Evolutionary conservation across 345 rosid genomes (phyloP).

Genomic region (Salix arbutifolia): DNA sequence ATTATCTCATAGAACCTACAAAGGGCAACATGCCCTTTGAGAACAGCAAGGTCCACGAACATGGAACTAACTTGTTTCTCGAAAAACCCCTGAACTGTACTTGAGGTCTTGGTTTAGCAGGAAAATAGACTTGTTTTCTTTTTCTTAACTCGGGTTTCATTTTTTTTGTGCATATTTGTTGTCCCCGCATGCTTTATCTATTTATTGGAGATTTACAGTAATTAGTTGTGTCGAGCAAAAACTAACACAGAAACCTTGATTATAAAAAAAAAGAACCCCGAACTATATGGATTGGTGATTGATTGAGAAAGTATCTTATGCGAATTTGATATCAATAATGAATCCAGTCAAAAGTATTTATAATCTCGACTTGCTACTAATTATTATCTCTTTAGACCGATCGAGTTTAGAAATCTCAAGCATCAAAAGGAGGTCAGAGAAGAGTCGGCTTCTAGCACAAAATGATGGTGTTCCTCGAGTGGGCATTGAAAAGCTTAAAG

Average conservation of each 20-base stretch:
- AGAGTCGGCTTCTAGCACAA: constrained; percentile 39
- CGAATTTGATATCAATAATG: not conserved
- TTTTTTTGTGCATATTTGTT: no score
- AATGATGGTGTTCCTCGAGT: constrained; percentile 76
- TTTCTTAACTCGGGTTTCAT: accelerated
- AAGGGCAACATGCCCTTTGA: no score
- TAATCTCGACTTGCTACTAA: constrained; percentile 23
- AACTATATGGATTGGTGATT: no score
- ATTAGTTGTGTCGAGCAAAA: accelerated
- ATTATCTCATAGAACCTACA: no score
- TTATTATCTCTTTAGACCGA: constrained; percentile 26
- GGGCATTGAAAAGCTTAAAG: constrained; percentile 37
- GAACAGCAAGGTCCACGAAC: no score
- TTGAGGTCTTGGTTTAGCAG: no score
- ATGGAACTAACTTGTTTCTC: no score
- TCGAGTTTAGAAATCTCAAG: constrained; percentile 17
- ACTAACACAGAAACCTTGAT: no score
- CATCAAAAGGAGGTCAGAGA: constrained; percentile 8
- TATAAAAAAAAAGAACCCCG: not conserved
- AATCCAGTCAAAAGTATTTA: not conserved
- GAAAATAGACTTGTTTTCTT: accelerated
- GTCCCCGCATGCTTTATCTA: accelerated
- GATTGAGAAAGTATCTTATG: constrained; percentile 1
- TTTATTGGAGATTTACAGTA: no score
- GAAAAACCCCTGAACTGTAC: no score